Percentiles rank a stretch among this genome's conserved stretches.
Evolutionary conservation across 192 early-diverging fungal genomes (phyloP).

Genomic region (Coemansia sp.): DNA sequence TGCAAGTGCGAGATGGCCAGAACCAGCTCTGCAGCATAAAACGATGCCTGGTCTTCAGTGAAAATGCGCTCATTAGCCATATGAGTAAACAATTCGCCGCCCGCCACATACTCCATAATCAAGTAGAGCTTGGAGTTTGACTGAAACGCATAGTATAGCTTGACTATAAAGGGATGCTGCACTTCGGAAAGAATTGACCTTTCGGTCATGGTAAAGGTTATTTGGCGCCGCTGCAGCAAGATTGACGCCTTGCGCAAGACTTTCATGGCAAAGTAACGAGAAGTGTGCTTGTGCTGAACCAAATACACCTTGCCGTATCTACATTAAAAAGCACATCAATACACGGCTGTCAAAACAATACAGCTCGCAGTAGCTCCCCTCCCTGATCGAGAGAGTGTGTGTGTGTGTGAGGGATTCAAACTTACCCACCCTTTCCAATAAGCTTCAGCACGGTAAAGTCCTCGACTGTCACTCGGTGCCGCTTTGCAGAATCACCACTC

Average conservation of each 20-base stretch:
- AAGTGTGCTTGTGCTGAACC: conserved; percentile 65
- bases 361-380: too few relatives aligned
- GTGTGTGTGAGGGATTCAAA: neutral
- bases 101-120: conserved; percentile 86
- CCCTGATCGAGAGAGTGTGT: neutral
- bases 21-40: conserved; percentile 86
- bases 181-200: conserved; percentile 82
- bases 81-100: conserved; percentile 93
- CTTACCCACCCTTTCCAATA: conserved; percentile 67
- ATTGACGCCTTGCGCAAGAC: conserved; percentile 86
- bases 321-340: conserved; percentile 3
- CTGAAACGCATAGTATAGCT: conserved; percentile 91
- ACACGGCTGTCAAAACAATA: neutral
- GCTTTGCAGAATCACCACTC: neutral
- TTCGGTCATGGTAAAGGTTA: conserved; percentile 82
- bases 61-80: conserved; percentile 62
- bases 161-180: conserved; percentile 89
- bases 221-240: conserved; percentile 75
- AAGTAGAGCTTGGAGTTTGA: conserved; percentile 81
- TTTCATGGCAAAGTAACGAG: conserved; percentile 83
- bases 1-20: conserved; percentile 88
- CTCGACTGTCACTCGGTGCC: conserved; percentile 33
- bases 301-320: conserved; percentile 83
- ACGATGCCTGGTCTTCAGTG: conserved; percentile 78
- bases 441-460: conserved; percentile 63